Base-by-base conservation (phyloP, 768 basidiomycete species). In the Mrakia blollopis region DNA sequence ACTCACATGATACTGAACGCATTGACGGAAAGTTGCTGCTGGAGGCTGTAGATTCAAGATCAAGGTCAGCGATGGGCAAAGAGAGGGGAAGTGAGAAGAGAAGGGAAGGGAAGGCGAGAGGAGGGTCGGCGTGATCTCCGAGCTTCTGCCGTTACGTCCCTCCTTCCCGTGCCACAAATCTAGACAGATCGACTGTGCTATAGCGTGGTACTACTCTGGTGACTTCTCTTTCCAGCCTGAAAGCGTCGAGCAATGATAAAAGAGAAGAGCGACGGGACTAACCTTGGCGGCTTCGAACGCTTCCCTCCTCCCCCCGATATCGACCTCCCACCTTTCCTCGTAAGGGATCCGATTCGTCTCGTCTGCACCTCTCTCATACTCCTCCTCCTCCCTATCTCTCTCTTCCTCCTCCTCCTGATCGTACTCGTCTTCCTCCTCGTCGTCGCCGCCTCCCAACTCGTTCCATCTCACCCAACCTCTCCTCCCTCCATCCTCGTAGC, bases 371-470 rank as follows among this genome's bases (percentile, higher is more conserved):
- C 13, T 28, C 41, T 18, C 52, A 28, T 25, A 39, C 63, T 30
- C 37, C 32, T 32, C 30, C 28, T 23, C 25, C n/a, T n/a, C 21
- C 6, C 41, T 65, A 23, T 60, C 50, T 35, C 54, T 52, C 39
- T 71, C 35, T 3, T 41, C 39, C 47, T 57, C 32, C 30, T 41
- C 60, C 23, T 90, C 89, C 65, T 92, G 91, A 77, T 89, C 89
- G 41, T 87, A 75, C 30, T 47, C 75, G 9, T 74, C 85, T 23
- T 84, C 83, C 60, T 91, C 90, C 81, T 91, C 92, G 60, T 85
- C 88, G 91, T 92, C 93, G 37, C 92, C 93, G 0, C 93, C 95
- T 82, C 94, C 85, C 11, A 89, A 85, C 83, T 94, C 94, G 54
- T 84, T 82, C 83, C 83, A 83, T 35, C 81, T 80, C 23, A 84